Evolutionary conservation across 306 rosid species (phyloP), one percentile per base, ranked within the genome.

Genomic region (Malus orientalis): DNA sequence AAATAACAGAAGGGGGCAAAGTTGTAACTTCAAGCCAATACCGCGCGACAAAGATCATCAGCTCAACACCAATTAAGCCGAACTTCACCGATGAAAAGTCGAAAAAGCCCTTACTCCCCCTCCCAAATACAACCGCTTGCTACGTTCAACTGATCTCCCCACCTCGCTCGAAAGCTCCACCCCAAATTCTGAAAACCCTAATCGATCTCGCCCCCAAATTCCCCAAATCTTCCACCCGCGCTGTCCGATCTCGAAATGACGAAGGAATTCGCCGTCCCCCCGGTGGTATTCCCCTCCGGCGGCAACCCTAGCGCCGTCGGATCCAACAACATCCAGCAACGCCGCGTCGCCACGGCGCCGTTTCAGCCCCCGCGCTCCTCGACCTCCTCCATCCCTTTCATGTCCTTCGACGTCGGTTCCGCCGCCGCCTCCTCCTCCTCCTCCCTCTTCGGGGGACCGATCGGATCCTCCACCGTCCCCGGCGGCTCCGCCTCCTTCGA

Each of bases 331-430:
- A 29, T 86, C 71, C 93, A 86, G 51, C 96, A 91, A 51, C 89
- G 98, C 36, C 90, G 90, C 22, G 83, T 92, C 38, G 89, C 99
- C 0, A 76, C 92, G 51, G 89, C 98, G 51, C 99, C 98, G 33
- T 96, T 96, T 80, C 98, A 92, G 68, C 97, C 92, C 13, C 85
- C 86, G 15, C 88, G 90, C 1, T 76, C 87, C 60, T 66, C 97
- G 1, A 79, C 81, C 76, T 87, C 96, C 40, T 80, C 93, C 73
- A 88, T 96, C 73, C 97, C 99, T 45, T 96, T 96, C 84, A 91
- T 96, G 98, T 89, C 98, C 40, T 96, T 96, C 55, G 99, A 96
- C 82, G 85, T 93, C 38, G 93, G 96, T 13, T 88, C 98, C 23
- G 98, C 90, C 73, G 83, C 93, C n/a, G 86, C 86, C 3, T 84